Conservation (phyloP, 2,329 filamentous ascomycete species). For the Pezizomycotina sp. region DNA sequence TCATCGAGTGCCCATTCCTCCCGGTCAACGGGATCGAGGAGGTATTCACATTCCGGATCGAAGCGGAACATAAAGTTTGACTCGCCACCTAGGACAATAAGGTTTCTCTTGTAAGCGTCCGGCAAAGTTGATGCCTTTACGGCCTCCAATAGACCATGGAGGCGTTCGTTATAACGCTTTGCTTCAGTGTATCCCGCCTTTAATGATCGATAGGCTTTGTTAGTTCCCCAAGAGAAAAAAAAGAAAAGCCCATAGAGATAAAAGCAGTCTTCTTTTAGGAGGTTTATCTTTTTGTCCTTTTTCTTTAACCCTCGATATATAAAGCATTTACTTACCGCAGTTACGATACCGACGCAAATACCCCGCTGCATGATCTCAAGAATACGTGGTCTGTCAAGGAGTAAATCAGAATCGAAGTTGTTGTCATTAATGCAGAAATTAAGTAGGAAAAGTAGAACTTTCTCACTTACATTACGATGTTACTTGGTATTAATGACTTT, state of each 20-base stretch:
- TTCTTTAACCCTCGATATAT: not conserved
- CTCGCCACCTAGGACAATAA: slow-evolving; percentile 89
- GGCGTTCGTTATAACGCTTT: slow-evolving; percentile 66
- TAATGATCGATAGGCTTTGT: not conserved
- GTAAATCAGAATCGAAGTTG: too few relatives aligned
- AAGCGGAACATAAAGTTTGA: slow-evolving; percentile 84
- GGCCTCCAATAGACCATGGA: slow-evolving; percentile 73
- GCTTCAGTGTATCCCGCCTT: slow-evolving; percentile 76
- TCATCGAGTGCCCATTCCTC: slow-evolving; percentile 58
- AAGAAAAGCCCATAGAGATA: too few relatives aligned
- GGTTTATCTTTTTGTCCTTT: too few relatives aligned
- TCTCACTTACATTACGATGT: slow-evolving; percentile 14
- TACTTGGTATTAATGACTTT: slow-evolving; percentile 17
- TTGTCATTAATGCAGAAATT: not conserved
- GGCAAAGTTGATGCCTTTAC: slow-evolving; percentile 47
- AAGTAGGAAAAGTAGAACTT: not conserved
- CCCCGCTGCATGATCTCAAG: slow-evolving; percentile 56
- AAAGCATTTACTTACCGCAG: slow-evolving; percentile 37
- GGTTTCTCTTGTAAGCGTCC: slow-evolving; percentile 51
- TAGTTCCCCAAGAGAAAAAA: not conserved
- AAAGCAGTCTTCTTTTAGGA: too few relatives aligned
- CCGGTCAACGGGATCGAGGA: slow-evolving; percentile 51
- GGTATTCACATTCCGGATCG: slow-evolving; percentile 44
- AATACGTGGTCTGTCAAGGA: slow-evolving; percentile 35
- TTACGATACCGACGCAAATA: slow-evolving; percentile 85